Percentiles rank a stretch among this genome's conserved stretches.
These are phyloP conservation scores for Pleurozium schreberi DNA, from an alignment of 225 moss, liverwort and hornwort genomes.

Conservation along the genomic window DNA sequence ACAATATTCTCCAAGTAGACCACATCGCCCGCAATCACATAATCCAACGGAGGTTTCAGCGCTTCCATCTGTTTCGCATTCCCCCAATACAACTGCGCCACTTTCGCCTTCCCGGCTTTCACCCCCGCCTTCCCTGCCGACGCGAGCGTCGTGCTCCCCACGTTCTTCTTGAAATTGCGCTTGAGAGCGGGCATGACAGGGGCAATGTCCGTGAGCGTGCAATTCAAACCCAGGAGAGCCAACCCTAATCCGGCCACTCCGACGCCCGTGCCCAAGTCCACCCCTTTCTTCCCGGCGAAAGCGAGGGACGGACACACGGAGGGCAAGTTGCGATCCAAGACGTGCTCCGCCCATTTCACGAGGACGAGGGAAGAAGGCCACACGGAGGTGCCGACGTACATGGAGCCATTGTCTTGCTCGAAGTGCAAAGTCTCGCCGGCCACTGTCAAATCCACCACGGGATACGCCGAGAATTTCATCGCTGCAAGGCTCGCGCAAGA, in stretches of 20 bases:
- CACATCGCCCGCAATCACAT: conserved; percentile 68
- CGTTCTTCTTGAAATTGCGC: conserved; percentile 75
- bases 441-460: conserved; percentile 63
- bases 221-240: conserved; percentile 57
- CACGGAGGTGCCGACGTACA: conserved; percentile 76
- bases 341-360: conserved; percentile 63
- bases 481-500: not conserved
- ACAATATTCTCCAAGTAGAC: conserved; percentile 84
- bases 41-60: conserved; percentile 71
- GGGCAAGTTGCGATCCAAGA: not conserved
- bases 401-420: conserved; percentile 83
- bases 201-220: conserved; percentile 58
- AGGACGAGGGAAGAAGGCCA: conserved; percentile 69
- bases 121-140: conserved; percentile 33
- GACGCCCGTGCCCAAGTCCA: conserved; percentile 72
- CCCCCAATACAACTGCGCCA: conserved; percentile 61
- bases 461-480: conserved; percentile 66
- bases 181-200: conserved; percentile 80
- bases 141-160: conserved; percentile 28
- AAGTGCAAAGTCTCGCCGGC: conserved; percentile 62
- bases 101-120: conserved; percentile 52
- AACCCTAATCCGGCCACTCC: conserved; percentile 74
- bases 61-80: conserved; percentile 67
- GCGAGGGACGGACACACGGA: conserved; percentile 17
- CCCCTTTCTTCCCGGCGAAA: conserved; percentile 33